Conservation (phyloP, 164 flowering plant species). For the Magnolia kwangsiensis region DNA sequence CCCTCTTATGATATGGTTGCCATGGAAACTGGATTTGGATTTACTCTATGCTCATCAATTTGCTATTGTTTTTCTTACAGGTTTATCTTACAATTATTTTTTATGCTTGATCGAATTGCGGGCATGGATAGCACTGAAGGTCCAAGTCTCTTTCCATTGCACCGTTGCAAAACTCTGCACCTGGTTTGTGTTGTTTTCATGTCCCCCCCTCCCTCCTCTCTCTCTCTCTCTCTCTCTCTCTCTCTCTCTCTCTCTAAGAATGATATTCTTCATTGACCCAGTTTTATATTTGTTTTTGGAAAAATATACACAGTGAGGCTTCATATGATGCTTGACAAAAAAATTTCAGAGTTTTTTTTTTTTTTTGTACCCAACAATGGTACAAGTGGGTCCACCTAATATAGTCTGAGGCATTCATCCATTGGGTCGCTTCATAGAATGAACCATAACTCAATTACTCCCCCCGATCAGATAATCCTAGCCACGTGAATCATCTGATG, state of each 20-base stretch:
- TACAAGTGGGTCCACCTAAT: background rate
- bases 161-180: constrained; percentile 70
- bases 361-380: background rate
- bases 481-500: background rate
- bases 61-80: background rate
- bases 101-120: constrained; percentile 11
- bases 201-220: background rate
- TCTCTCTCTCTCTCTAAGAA: background rate
- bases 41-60: background rate
- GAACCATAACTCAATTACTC: background rate
- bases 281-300: background rate
- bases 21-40: background rate
- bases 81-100: background rate
- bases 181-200: constrained; percentile 43
- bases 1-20: background rate
- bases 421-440: background rate
- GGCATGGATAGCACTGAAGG: constrained; percentile 46
- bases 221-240: no score
- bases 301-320: background rate
- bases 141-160: constrained; percentile 48
- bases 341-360: background rate
- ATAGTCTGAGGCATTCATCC: background rate
- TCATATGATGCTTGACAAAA: background rate
- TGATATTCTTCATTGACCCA: background rate
- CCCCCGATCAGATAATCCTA: background rate